Conservation (phyloP, 768 basidiomycete genomes). For the Hygrophoropsis aurantiaca region DNA sequence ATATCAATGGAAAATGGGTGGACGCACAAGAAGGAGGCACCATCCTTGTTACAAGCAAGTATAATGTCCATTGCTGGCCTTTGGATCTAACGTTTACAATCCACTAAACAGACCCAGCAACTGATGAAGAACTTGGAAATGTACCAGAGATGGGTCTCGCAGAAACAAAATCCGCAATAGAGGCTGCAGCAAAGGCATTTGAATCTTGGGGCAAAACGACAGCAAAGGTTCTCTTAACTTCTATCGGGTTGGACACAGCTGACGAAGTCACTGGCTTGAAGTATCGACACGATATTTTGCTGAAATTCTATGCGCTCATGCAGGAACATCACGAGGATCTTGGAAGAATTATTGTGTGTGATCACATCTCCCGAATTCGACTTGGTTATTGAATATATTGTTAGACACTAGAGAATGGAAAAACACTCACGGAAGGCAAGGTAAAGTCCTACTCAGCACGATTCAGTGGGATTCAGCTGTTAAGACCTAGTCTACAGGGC, state of each 20-base stretch:
- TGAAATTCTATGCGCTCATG: constrained; percentile 80
- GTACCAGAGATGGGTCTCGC: constrained; percentile 87
- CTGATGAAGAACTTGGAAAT: constrained; percentile 75
- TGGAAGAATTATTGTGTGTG: constrained; percentile 75
- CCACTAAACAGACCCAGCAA: constrained; percentile 74
- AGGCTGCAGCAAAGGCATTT: constrained; percentile 79
- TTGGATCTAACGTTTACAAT: constrained; percentile 1
- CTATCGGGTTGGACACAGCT: neutral
- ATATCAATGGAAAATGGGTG: constrained; percentile 86
- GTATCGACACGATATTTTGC: constrained; percentile 81
- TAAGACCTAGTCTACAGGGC: constrained; percentile 41
- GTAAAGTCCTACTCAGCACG: constrained; percentile 31
- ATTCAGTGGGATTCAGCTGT: neutral
- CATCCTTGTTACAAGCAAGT: constrained; percentile 76
- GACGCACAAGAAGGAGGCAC: constrained; percentile 72
- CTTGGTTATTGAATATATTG: constrained; percentile 7
- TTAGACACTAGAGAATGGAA: constrained; percentile 95
- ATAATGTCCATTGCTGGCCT: neutral
- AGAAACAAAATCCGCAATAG: constrained; percentile 84
- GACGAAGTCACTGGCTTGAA: constrained; percentile 23
- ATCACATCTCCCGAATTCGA: neutral
- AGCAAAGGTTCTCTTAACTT: constrained; percentile 59
- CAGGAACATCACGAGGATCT: constrained; percentile 85
- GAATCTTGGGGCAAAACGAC: constrained; percentile 85
- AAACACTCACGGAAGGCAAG: constrained; percentile 82